phyloP scores from a whole-genome alignment of 2,329 filamentous ascomycete genomes.

The Colletotrichum filicis region DNA sequence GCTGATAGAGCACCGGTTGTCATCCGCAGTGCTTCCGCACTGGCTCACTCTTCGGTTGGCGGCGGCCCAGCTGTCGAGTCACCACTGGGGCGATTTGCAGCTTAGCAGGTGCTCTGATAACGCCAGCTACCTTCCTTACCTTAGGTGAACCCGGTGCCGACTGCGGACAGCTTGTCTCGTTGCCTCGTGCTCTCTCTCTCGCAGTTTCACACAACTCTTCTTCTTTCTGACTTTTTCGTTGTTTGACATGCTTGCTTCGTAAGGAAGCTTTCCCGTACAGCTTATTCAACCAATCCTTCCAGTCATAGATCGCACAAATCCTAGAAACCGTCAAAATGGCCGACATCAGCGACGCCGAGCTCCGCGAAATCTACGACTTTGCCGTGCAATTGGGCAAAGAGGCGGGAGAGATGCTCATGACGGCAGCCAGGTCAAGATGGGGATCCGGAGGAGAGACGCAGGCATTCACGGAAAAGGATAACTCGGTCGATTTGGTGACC shows the following conservation, averaged over 20 bases:
- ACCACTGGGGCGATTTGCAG: not conserved
- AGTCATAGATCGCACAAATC: slow-evolving; percentile 15
- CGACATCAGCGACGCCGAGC: slow-evolving; percentile 54
- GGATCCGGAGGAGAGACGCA: slow-evolving; percentile 46
- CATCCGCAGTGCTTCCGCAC: slow-evolving; percentile 32
- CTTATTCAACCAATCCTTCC: too few relatives aligned
- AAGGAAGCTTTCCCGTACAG: not conserved
- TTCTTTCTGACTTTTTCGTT: not conserved
- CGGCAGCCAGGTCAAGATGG: slow-evolving; percentile 69
- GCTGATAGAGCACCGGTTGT: slow-evolving; percentile 22
- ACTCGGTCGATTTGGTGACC: slow-evolving; percentile 81
- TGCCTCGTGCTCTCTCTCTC: not conserved
- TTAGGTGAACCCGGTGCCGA: not conserved
- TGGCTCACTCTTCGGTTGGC: slow-evolving; percentile 24
- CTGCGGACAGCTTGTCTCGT: not conserved
- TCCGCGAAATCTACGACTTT: slow-evolving; percentile 76
- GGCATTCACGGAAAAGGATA: slow-evolving; percentile 74
- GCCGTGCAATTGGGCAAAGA: slow-evolving; percentile 76
- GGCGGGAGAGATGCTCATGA: slow-evolving; percentile 75
- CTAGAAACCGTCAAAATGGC: slow-evolving; percentile 23
- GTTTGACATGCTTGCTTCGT: not conserved
- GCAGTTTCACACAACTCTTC: not conserved
- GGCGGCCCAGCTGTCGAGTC: slow-evolving; percentile 30
- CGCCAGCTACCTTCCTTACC: not conserved
- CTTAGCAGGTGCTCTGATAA: not conserved